Percentiles rank a stretch among this genome's conserved stretches.
Conservation (phyloP, 2,329 filamentous ascomycete genomes). For the Tolypocladium cylindrosporum region DNA sequence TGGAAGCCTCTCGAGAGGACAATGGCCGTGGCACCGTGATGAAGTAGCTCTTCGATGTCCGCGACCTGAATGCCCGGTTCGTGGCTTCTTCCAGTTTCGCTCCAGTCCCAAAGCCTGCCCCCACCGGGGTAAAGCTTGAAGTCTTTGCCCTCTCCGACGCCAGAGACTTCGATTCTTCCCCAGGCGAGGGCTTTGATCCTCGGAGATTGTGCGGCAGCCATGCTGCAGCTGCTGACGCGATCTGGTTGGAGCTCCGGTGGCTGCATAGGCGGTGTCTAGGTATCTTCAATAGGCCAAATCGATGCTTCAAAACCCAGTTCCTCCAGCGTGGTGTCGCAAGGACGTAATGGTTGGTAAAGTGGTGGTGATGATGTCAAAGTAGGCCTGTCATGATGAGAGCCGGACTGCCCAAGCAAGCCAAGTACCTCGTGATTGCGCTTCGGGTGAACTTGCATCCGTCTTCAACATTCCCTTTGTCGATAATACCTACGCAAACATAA, state of each 20-base stretch:
- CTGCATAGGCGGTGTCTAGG: no score
- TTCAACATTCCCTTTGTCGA: background rate
- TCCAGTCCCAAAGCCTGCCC: constrained; percentile 5
- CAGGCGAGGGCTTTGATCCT: constrained; percentile 1
- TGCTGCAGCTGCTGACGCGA: no score
- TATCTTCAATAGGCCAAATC: no score
- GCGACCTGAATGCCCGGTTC: background rate
- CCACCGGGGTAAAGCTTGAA: constrained; percentile 7
- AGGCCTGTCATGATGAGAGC: no score
- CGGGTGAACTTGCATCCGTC: no score
- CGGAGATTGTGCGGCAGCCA: background rate
- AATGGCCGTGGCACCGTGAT: constrained; percentile 3
- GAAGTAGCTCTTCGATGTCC: constrained; percentile 5
- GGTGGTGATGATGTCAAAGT: no score
- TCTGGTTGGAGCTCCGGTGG: no score
- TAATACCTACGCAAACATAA: background rate
- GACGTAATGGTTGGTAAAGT: no score
- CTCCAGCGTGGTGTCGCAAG: no score
- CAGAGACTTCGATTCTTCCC: constrained; percentile 2
- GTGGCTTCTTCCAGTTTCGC: constrained; percentile 3
- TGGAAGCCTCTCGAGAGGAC: constrained; percentile 6
- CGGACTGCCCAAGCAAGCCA: no score
- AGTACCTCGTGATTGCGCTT: no score
- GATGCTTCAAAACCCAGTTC: no score
- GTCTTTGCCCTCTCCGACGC: constrained; percentile 2